Conservation (phyloP, 2,329 filamentous ascomycete genomes). For the Pyrenophora seminiperda region DNA sequence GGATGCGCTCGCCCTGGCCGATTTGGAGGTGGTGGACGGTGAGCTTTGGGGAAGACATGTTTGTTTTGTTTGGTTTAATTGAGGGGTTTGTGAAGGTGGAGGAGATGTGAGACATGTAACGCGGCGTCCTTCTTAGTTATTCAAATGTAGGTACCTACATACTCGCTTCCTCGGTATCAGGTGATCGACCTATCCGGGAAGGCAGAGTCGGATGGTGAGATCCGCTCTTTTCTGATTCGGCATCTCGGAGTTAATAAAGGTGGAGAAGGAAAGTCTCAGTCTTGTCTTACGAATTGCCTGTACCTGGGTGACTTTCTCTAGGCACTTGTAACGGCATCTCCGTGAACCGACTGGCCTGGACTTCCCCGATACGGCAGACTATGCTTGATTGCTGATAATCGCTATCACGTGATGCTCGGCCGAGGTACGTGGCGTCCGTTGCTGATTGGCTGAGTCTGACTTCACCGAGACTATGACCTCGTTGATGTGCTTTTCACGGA, state of each 20-base stretch:
- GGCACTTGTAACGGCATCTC: background rate
- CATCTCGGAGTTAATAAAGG: background rate
- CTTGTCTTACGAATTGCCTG: background rate
- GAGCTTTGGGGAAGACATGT: slow-evolving; percentile 34
- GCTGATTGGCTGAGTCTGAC: background rate
- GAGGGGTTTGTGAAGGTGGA: background rate
- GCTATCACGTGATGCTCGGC: slow-evolving; percentile 2
- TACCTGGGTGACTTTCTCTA: background rate
- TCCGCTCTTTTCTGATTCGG: slow-evolving; percentile 14
- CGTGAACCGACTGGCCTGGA: background rate
- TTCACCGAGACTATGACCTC: background rate
- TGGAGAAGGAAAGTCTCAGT: background rate
- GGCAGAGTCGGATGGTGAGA: slow-evolving; percentile 1
- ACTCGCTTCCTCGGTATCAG: slow-evolving; percentile 10
- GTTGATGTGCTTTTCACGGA: background rate
- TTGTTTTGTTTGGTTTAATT: background rate
- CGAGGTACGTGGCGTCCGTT: background rate
- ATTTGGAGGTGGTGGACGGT: slow-evolving; percentile 47
- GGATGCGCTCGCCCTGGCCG: slow-evolving; percentile 68
- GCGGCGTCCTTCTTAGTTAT: background rate
- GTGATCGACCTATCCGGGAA: slow-evolving; percentile 13
- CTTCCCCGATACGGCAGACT: background rate
- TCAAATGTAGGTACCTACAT: too few relatives aligned
- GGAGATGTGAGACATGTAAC: background rate
- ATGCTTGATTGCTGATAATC: slow-evolving; percentile 2